These are phyloP conservation scores for Gracilaria caudata DNA, from an alignment of 23 red algal genomes.

Conservation along the genomic window DNA sequence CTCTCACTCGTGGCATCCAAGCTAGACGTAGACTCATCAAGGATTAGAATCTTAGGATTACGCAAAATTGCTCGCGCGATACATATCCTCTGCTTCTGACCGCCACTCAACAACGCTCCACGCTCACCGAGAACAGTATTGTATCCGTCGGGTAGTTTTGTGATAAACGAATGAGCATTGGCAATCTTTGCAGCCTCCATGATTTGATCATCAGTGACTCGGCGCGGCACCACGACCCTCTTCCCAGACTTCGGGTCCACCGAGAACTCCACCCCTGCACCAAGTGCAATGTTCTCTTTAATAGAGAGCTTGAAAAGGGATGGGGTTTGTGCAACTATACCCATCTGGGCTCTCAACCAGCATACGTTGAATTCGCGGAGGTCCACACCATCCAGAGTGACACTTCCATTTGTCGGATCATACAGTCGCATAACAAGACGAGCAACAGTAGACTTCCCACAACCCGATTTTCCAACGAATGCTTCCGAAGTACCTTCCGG, in stretches of 20 bases:
- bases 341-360: constrained; percentile 76
- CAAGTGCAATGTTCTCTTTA: constrained; percentile 82
- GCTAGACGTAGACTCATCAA: constrained; percentile 84
- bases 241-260: constrained; percentile 21
- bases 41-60: constrained; percentile 78
- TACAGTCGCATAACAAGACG: constrained; percentile 85
- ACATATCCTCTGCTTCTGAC: constrained; percentile 88
- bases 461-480: constrained; percentile 81
- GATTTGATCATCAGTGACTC: constrained; percentile 59
- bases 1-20: constrained; percentile 75
- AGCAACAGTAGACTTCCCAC: constrained; percentile 80
- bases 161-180: constrained; percentile 79
- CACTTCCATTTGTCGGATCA: constrained; percentile 48
- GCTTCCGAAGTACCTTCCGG: constrained; percentile 67
- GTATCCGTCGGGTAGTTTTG: constrained; percentile 75
- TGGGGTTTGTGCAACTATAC: constrained; percentile 84
- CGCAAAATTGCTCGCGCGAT: constrained; percentile 81
- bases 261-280: constrained; percentile 39
- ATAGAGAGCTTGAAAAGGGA: constrained; percentile 75
- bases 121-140: constrained; percentile 84
- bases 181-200: constrained; percentile 65
- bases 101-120: constrained; percentile 71
- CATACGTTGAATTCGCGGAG: constrained; percentile 65
- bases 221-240: not conserved
- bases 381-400: constrained; percentile 70